Conservation (phyloP, 306 rosid genomes). For the Alnus glutinosa region DNA sequence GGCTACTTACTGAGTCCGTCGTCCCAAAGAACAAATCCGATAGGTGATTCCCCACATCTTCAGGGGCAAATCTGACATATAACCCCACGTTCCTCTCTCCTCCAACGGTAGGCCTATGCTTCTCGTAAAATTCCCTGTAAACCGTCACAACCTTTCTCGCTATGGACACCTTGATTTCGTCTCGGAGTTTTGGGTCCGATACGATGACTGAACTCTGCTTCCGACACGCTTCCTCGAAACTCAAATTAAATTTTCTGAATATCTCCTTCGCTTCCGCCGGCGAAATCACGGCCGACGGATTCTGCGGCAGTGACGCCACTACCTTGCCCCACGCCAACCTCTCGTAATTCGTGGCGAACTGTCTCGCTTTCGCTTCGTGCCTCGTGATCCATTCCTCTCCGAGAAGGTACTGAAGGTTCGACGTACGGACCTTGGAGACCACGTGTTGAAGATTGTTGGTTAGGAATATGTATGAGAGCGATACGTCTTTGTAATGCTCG, state of each 20-base stretch:
- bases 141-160: slow-evolving; percentile 36
- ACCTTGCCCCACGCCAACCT: slow-evolving; percentile 58
- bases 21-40: slow-evolving; percentile 45
- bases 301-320: slow-evolving; percentile 50
- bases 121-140: slow-evolving; percentile 49
- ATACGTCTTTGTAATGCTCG: slow-evolving; percentile 52
- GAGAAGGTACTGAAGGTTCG: slow-evolving; percentile 57
- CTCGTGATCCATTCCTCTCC: slow-evolving; percentile 61
- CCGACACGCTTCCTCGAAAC: slow-evolving; percentile 47
- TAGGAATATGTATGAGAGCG: slow-evolving; percentile 55
- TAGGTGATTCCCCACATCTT: slow-evolving; percentile 55
- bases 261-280: slow-evolving; percentile 46
- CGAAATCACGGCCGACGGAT: slow-evolving; percentile 33
- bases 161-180: slow-evolving; percentile 50
- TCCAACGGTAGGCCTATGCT: slow-evolving; percentile 32
- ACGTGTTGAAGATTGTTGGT: slow-evolving; percentile 63
- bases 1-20: background rate
- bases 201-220: slow-evolving; percentile 48
- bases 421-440: slow-evolving; percentile 40
- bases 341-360: slow-evolving; percentile 48
- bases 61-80: slow-evolving; percentile 50
- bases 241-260: slow-evolving; percentile 50
- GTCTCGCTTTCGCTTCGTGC: slow-evolving; percentile 47
- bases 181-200: slow-evolving; percentile 43
- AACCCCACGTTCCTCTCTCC: slow-evolving; percentile 10